These are phyloP conservation scores for Elsinoe necatrix DNA, from an alignment of 2,329 filamentous ascomycete species.

Conservation along the genomic window DNA sequence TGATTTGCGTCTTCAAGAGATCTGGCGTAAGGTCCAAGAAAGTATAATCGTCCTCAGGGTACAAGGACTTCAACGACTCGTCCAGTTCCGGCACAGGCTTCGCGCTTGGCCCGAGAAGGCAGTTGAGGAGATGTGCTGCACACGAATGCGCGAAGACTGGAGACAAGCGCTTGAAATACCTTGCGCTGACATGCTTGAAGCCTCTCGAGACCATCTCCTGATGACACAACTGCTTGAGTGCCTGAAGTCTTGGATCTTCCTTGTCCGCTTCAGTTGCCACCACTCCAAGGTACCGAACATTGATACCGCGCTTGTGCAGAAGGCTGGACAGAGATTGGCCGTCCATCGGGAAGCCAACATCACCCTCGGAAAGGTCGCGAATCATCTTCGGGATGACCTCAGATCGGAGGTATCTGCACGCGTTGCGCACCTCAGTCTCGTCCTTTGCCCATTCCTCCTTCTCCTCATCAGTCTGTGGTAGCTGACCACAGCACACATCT, in stretches of 20 bases:
- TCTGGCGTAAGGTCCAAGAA: slow-evolving; percentile 74
- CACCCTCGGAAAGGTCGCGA: slow-evolving; percentile 79
- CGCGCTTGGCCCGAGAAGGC: slow-evolving; percentile 70
- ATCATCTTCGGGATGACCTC: slow-evolving; percentile 78
- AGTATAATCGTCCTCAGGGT: slow-evolving; percentile 69
- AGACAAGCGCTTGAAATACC: slow-evolving; percentile 70
- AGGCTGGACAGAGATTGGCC: slow-evolving; percentile 82
- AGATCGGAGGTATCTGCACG: slow-evolving; percentile 67
- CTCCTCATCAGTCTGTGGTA: slow-evolving; percentile 81
- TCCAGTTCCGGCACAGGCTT: slow-evolving; percentile 73
- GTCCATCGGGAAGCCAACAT: slow-evolving; percentile 97
- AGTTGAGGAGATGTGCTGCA: slow-evolving; percentile 84
- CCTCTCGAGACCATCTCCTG: slow-evolving; percentile 94
- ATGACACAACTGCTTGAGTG: slow-evolving; percentile 65
- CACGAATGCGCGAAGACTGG: slow-evolving; percentile 71
- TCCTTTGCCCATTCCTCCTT: slow-evolving; percentile 75
- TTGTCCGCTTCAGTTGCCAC: slow-evolving; percentile 58
- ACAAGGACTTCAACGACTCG: slow-evolving; percentile 62
- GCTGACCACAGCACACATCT: slow-evolving; percentile 88
- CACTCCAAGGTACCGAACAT: slow-evolving; percentile 88
- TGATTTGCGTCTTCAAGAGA: slow-evolving; percentile 59
- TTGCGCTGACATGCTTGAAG: slow-evolving; percentile 85
- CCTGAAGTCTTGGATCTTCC: slow-evolving; percentile 62
- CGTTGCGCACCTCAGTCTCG: slow-evolving; percentile 78
- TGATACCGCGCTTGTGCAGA: slow-evolving; percentile 94